phyloP scores from a whole-genome alignment of 768 basidiomycete genomes.

The Boletus vermiculosoides region DNA sequence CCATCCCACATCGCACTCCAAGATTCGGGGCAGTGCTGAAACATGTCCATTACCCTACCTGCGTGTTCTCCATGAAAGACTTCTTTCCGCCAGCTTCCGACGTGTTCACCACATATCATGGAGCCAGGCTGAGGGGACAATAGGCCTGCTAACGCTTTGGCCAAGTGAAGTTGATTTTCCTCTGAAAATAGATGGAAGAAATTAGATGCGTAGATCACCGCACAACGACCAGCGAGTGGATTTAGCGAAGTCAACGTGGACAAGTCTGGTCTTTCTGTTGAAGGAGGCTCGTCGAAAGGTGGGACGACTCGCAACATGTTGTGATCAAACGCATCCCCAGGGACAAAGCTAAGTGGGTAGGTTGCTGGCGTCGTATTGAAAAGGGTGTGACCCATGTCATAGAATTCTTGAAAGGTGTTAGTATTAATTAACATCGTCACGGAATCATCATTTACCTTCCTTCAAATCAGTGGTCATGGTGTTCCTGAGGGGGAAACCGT shows the following conservation, averaged over 20 bases:
- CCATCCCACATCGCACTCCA: slow-evolving; percentile 42
- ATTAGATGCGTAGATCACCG: slow-evolving; percentile 48
- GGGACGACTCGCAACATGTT: slow-evolving; percentile 37
- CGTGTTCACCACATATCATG: slow-evolving; percentile 32
- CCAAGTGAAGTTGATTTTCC: slow-evolving; percentile 29
- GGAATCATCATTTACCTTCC: slow-evolving; percentile 26
- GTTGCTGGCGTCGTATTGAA: slow-evolving; percentile 53
- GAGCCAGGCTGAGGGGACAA: slow-evolving; percentile 32
- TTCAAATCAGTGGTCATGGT: slow-evolving; percentile 41
- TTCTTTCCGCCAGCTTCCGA: slow-evolving; percentile 10
- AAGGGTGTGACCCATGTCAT: slow-evolving; percentile 57
- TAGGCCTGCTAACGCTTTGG: slow-evolving; percentile 28
- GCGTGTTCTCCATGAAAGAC: background rate
- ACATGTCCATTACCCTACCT: slow-evolving; percentile 9
- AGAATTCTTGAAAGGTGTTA: slow-evolving; percentile 42
- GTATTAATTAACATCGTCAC: background rate
- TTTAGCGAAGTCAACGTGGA: slow-evolving; percentile 42
- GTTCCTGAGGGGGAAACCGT: slow-evolving; percentile 43
- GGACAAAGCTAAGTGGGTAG: slow-evolving; percentile 52
- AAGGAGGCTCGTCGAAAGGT: slow-evolving; percentile 28
- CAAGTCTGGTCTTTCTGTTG: slow-evolving; percentile 28
- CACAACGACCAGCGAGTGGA: slow-evolving; percentile 46
- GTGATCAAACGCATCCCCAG: slow-evolving; percentile 55
- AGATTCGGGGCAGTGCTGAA: slow-evolving; percentile 34
- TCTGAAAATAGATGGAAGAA: slow-evolving; percentile 44